Base-by-base conservation (phyloP, 345 rosid genomes). In the Cochlearia excelsa region DNA sequence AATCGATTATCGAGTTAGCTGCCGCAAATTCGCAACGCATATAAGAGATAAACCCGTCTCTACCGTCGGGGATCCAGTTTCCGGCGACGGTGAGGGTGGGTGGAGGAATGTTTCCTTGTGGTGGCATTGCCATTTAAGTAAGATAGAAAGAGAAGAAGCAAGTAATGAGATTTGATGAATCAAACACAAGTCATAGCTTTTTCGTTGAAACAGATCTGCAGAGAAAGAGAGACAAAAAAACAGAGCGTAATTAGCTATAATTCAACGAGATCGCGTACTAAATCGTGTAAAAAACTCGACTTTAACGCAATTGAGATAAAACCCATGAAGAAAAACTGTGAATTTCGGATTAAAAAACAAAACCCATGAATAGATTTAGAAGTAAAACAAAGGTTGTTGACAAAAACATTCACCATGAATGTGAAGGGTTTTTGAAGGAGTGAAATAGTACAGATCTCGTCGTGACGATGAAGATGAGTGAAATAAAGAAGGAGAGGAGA, bases 21-120 rank as follows among this genome's bases (percentile, higher is more conserved):
- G 99, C 96, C 0, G 97, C 97, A 4, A 93, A 90, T 68, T 93
- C 97, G 44, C 88, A 79, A 8, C 92, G 81, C 51, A 93, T 57
- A 97, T 97, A 93, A 7, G 81, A 78, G 57, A 90, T 85, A 39
- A 90, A 87, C 53, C 77, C 82, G 31, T 93, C 99, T 7, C 95
- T 74, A 76, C 82, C 95, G 46, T 85, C 97, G 0, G 75, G 79
- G 60, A 81, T 79, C 89, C 91, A 86, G 57, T 40, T 81, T 9
- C 72, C 74, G 48, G 52, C 74, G 60, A 48, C 63, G 61, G 23
- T 48, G 2, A 7, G 4, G 1, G 23, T 4, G 23, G 23, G 23
- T 16, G 23, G 23, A 16, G 23, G 23, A 16, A 16, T 16, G 23
- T 82, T 38, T 84, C 92, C 43, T 16, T 16, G 23, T 16, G 83